Conservation (phyloP, 257 asterid species). For the Agastache rugosa region DNA sequence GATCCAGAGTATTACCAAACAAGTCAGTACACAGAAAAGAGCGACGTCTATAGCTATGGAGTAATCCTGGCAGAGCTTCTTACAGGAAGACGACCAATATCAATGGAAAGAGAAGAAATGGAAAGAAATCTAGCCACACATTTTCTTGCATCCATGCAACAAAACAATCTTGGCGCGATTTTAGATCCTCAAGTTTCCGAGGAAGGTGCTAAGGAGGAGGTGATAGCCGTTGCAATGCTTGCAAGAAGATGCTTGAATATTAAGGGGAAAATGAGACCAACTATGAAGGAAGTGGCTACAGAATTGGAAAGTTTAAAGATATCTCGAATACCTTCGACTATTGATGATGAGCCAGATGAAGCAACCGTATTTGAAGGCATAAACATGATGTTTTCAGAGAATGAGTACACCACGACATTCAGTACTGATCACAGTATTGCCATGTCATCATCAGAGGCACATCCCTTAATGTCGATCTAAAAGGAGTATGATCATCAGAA, state of each 20-base stretch:
- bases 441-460: background rate
- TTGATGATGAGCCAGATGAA: background rate
- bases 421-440: background rate
- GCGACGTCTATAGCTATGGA: constrained; percentile 8
- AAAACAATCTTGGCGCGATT: background rate
- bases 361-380: background rate
- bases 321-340: background rate
- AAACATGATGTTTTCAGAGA: background rate
- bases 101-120: background rate
- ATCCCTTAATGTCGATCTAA: background rate
- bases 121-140: background rate
- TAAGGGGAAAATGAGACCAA: constrained; percentile 34
- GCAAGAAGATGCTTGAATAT: constrained; percentile 33
- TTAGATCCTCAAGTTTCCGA: constrained; percentile 6
- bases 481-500: background rate
- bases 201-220: constrained; percentile 7
- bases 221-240: constrained; percentile 25
- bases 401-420: constrained; percentile 6
- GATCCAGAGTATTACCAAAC: constrained; percentile 26
- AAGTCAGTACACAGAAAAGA: background rate
- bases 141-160: constrained; percentile 13
- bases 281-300: constrained; percentile 36
- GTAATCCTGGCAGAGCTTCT: background rate
- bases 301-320: constrained; percentile 27
- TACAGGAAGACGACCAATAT: background rate